phyloP scores from a whole-genome alignment of 352 stramenopile genomes.

The Phytophthora nicotianae region DNA sequence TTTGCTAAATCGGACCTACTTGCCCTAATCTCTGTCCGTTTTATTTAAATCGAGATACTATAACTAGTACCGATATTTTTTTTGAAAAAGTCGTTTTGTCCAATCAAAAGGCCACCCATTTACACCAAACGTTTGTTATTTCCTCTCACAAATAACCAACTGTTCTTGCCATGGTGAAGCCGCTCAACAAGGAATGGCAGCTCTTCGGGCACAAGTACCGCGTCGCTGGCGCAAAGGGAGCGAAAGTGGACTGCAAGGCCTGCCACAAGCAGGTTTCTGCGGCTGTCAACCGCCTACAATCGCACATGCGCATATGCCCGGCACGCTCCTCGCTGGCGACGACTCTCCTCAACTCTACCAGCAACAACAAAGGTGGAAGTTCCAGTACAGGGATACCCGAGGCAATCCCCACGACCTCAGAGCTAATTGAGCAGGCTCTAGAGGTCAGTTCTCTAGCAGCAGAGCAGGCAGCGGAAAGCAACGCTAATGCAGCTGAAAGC shows the following conservation, averaged over 20 bases:
- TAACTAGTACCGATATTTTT: too few relatives aligned
- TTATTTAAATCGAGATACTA: too few relatives aligned
- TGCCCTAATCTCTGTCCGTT: too few relatives aligned
- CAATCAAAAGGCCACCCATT: too few relatives aligned
- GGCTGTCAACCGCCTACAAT: conserved; percentile 66
- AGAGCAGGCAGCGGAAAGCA: neutral
- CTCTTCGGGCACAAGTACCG: conserved; percentile 68
- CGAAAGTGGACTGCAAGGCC: conserved; percentile 72
- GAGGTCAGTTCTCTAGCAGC: neutral
- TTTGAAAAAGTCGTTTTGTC: too few relatives aligned
- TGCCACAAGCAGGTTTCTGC: conserved; percentile 67
- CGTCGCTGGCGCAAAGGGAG: conserved; percentile 52
- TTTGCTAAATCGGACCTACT: too few relatives aligned
- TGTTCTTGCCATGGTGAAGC: conserved; percentile 49
- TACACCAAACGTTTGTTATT: too few relatives aligned
- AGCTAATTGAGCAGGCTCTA: conserved; percentile 15
- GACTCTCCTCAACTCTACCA: neutral
- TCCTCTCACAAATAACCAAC: too few relatives aligned
- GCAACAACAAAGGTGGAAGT: conserved; percentile 2
- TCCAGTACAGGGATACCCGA: conserved; percentile 2
- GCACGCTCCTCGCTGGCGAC: conserved; percentile 31
- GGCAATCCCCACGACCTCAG: conserved; percentile 8
- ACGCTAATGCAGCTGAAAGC: neutral
- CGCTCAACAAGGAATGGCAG: conserved; percentile 72
- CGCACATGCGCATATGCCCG: conserved; percentile 62